Base-by-base conservation (phyloP, 768 basidiomycete species). In the Amanita rubescens region DNA sequence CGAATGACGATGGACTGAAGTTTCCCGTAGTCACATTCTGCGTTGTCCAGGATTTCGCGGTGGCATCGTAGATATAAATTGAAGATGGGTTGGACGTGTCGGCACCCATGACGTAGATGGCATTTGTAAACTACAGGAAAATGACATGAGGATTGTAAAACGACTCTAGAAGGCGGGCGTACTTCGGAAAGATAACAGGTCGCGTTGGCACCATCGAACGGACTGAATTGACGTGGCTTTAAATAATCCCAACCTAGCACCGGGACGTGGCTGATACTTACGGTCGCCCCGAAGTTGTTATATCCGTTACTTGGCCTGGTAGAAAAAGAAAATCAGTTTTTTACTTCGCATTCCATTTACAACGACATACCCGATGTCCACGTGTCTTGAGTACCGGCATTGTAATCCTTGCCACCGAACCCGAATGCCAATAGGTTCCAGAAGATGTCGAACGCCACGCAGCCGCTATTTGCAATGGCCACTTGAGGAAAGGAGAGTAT, bases 371-470 rank as follows among this genome's bases (percentile, higher is more conserved):
- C 73, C 57, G 68, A 74, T 15, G 72, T 64, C 91, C 91, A 96
- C 4, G 77, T 73, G 60, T 77, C 74, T 61, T 84, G 80, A 3
- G 80, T 71, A 11, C 92, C 90, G 47, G 88, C 83, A 59, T 80
- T 82, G 72, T 87, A 94, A 67, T 96, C 94, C 62, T 88, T 85
- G 55, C 82, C 85, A 53, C 84, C 80, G 56, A 90, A 79, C 51
- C 88, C 90, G 65, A 97, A 90, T 19, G 85, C 89, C 49, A 90
- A 81, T 49, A 97, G 77, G 67, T 94, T 91, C 82, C 85, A 93
- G 60, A 69, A 72, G 39, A 74, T 62, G 63, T 95, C 93, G 63
- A 94, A 94, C 19, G 85, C 78, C 35, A 92, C 73, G 64, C 93
- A 95, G 27, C 46, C 53, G 27, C 53, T 49, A 35, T 41, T 42